Conservation (phyloP, 108 stramenopile genomes). For the Poteriospumella lacustris region DNA sequence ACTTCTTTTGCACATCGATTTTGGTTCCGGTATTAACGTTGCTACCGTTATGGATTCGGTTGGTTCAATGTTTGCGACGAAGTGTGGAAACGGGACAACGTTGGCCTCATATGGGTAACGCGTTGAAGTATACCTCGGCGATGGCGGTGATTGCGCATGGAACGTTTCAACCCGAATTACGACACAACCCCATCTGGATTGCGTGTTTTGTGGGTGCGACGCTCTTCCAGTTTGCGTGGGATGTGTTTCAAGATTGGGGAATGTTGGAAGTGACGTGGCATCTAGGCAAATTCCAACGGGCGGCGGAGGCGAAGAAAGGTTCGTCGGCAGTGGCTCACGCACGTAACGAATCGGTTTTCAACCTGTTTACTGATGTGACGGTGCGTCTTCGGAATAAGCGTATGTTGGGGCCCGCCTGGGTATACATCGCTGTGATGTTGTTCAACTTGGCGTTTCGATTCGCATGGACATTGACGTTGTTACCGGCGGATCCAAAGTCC, state of each 20-base stretch:
- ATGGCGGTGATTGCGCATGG: conserved; percentile 45
- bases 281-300: conserved; percentile 20
- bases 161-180: conserved; percentile 32
- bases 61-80: conserved; percentile 25
- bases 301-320: not conserved
- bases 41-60: conserved; percentile 14
- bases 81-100: conserved; percentile 23
- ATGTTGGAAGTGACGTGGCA: conserved; percentile 19
- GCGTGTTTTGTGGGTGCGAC: conserved; percentile 46
- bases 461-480: conserved; percentile 44
- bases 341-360: not conserved
- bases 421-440: conserved; percentile 33
- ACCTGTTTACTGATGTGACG: not conserved
- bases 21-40: conserved; percentile 18
- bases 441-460: conserved; percentile 42
- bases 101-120: conserved; percentile 48
- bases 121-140: conserved; percentile 47
- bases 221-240: conserved; percentile 46
- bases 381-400: not conserved
- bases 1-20: conserved; percentile 21
- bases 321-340: conserved; percentile 26
- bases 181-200: conserved; percentile 37
- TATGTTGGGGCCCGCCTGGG: conserved; percentile 31
- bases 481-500: conserved; percentile 25
- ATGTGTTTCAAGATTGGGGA: conserved; percentile 49